Evolutionary conservation across 2,329 filamentous ascomycete species (phyloP), one percentile per base, ranked within the genome.

Genomic region (Hypomyces rosellus): DNA sequence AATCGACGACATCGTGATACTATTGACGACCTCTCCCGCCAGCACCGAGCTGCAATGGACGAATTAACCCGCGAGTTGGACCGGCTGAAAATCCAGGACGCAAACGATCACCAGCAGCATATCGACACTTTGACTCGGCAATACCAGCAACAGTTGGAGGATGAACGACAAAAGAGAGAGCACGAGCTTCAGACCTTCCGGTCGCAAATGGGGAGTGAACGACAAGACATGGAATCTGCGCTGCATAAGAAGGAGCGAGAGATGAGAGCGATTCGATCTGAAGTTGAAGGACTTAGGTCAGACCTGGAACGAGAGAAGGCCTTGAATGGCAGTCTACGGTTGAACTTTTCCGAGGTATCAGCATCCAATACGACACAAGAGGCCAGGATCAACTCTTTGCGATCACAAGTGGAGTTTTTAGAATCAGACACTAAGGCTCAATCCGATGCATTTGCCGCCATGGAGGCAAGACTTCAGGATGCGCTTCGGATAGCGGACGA

Each of bases 401-500:
- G 85, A 58, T 88, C 88, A 2, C 88, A 92, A 59, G 87, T 95
- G 51, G 85, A 91, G 57, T 95, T 95, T 63, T 80, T 96, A 15
- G 89, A 96, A 65, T 93, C 89, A 0, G 89, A 90, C 61, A 90
- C 83, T 66, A 88, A 95, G 67, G 87, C 89, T 13, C 90, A 96
- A 61, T 93, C 90, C 1, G 82, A 92, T 60, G 84, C 88, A 11
- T 96, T 92, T 67, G 83, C 88, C 38, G 83, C 81, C 50, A 88
- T 95, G 73, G 87, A 95, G 62, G 77, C 85, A 40, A 79, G 85
- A 47, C 82, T 96, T 62, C 86, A 89, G 62, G 86, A 93, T 43
- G 90, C 91, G 1, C 69, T 89, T 20, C 78, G 79, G 13, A 72
- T 78, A 16, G 88, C 86, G 1, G 82, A 87, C 30, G 77, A 81